Evolutionary conservation across 768 basidiomycete genomes (phyloP).

Genomic region (Boletus sensibilis): DNA sequence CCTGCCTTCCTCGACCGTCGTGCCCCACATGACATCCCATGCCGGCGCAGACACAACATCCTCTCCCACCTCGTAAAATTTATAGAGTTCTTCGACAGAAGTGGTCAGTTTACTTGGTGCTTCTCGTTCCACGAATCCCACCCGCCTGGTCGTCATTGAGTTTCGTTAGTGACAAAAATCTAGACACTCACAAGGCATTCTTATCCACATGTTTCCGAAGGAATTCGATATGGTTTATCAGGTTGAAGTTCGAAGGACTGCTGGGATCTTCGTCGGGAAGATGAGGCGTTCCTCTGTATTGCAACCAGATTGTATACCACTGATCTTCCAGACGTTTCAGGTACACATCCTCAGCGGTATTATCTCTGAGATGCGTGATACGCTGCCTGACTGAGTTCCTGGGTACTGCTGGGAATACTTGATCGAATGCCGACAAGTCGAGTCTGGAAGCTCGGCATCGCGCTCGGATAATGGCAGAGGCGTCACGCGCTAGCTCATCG

Average conservation of each 20-base stretch:
- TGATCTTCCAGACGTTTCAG: slow-evolving; percentile 74
- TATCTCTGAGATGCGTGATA: slow-evolving; percentile 56
- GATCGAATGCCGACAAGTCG: slow-evolving; percentile 71
- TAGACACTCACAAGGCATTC: slow-evolving; percentile 70
- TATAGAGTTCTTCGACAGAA: slow-evolving; percentile 43
- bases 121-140: slow-evolving; percentile 55
- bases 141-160: slow-evolving; percentile 46
- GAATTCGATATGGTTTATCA: slow-evolving; percentile 80
- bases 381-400: slow-evolving; percentile 72
- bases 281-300: slow-evolving; percentile 61
- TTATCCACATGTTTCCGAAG: slow-evolving; percentile 83
- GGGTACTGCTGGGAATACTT: slow-evolving; percentile 78
- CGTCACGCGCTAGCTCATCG: slow-evolving; percentile 87
- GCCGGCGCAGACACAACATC: slow-evolving; percentile 40
- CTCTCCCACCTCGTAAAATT: slow-evolving; percentile 52
- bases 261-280: slow-evolving; percentile 71
- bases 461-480: slow-evolving; percentile 75
- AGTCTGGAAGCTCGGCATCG: slow-evolving; percentile 66
- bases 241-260: slow-evolving; percentile 71
- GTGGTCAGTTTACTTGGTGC: slow-evolving; percentile 39
- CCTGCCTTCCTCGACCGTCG: slow-evolving; percentile 68
- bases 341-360: slow-evolving; percentile 70
- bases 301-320: slow-evolving; percentile 78
- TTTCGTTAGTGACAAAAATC: not conserved
- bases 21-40: slow-evolving; percentile 78